Conservation (phyloP, 768 basidiomycete genomes). For the Boletales sp. region DNA sequence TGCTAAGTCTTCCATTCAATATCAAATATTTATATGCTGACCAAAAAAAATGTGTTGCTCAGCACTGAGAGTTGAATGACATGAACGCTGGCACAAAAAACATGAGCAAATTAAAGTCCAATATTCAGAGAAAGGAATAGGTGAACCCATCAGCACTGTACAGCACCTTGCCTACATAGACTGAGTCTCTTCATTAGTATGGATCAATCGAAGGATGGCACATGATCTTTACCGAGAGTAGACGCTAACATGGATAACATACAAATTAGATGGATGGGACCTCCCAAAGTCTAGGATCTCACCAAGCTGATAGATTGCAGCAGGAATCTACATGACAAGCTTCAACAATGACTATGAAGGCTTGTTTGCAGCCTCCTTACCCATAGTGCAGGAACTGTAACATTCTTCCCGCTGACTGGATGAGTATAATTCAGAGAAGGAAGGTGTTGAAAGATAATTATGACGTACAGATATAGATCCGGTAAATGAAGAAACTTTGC, state of each 20-base stretch:
- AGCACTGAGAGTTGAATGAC: background rate
- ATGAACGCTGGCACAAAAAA: background rate
- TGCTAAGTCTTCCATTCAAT: too few species aligned
- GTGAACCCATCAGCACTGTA: background rate
- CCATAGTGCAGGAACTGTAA: too few species aligned
- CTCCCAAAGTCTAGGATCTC: background rate
- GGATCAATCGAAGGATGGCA: background rate
- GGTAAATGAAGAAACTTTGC: too few species aligned
- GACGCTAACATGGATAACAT: background rate
- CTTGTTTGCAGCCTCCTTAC: too few species aligned
- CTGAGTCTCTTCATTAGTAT: background rate
- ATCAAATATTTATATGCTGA: background rate
- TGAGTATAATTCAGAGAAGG: too few species aligned
- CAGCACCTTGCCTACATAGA: background rate
- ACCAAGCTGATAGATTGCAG: background rate
- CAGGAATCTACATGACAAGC: too few species aligned
- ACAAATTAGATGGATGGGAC: background rate
- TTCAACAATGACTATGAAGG: too few species aligned
- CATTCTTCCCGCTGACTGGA: too few species aligned
- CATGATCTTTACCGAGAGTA: background rate
- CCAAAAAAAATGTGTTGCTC: too few species aligned
- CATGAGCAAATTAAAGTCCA: background rate
- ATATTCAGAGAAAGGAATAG: background rate
- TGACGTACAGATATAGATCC: too few species aligned
- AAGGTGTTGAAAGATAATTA: too few species aligned